Evolutionary conservation across 345 rosid species (phyloP).

Genomic region (Eucalyptus curtisii): DNA sequence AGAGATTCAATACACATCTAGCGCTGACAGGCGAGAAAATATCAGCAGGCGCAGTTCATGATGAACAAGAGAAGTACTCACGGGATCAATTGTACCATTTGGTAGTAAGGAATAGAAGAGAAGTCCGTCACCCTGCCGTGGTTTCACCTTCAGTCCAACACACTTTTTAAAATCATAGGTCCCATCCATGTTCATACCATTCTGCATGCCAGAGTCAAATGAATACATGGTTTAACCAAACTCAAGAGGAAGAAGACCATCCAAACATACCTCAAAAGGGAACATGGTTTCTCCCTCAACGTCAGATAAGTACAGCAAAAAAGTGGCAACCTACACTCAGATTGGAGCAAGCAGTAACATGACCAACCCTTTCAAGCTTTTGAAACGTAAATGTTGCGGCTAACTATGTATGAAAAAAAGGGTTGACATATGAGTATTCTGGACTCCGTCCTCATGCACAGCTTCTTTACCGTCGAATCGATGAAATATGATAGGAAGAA

Average conservation of each 20-base stretch:
- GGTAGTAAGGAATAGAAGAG: conserved; percentile 49
- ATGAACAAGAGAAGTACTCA: background rate
- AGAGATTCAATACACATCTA: background rate
- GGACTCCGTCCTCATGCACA: background rate
- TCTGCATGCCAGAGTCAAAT: conserved; percentile 14
- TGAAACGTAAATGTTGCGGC: background rate
- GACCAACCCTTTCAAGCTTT: background rate
- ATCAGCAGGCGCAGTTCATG: background rate
- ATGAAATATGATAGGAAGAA: background rate
- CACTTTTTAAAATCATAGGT: conserved; percentile 35
- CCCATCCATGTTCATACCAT: conserved; percentile 22
- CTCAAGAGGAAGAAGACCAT: background rate
- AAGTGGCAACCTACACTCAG: conserved; percentile 37
- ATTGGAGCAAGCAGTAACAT: background rate
- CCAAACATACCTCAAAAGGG: conserved; percentile 47
- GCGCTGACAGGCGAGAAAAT: background rate
- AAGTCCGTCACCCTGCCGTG: conserved; percentile 53
- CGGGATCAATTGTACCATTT: conserved; percentile 49
- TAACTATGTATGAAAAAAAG: background rate
- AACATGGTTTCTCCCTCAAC: conserved; percentile 63
- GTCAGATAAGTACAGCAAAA: conserved; percentile 50
- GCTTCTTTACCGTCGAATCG: background rate
- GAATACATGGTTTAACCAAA: background rate
- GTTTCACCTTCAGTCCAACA: conserved; percentile 48
- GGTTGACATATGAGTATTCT: background rate